These are phyloP conservation scores for Penicillium longicatenatum DNA, from an alignment of 495 filamentous ascomycete species.

Conservation along the genomic window DNA sequence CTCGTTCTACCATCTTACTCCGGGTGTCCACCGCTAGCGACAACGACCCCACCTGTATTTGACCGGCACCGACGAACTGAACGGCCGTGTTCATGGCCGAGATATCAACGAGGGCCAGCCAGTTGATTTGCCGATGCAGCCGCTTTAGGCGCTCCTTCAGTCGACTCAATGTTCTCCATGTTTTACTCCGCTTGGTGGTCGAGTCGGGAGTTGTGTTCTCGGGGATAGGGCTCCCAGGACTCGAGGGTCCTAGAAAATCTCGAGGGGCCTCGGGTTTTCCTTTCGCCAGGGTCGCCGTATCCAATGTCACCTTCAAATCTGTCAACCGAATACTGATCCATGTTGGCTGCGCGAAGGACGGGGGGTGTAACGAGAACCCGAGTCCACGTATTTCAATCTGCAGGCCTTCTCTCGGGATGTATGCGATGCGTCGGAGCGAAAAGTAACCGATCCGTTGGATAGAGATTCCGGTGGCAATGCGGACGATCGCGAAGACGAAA, in stretches of 20 bases:
- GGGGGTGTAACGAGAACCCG: slow-evolving; percentile 83
- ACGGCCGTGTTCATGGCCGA: slow-evolving; percentile 79
- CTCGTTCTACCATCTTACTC: slow-evolving; percentile 86
- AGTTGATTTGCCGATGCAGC: slow-evolving; percentile 82
- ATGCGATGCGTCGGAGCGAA: slow-evolving; percentile 85
- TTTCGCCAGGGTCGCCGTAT: slow-evolving; percentile 61
- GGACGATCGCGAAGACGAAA: slow-evolving; percentile 88
- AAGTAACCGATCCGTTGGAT: slow-evolving; percentile 94
- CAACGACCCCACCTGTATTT: slow-evolving; percentile 79
- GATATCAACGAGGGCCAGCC: slow-evolving; percentile 88
- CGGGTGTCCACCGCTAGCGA: slow-evolving; percentile 88
- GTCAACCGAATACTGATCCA: slow-evolving; percentile 90
- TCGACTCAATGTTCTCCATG: slow-evolving; percentile 73
- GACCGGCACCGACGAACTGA: slow-evolving; percentile 75
- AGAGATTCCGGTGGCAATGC: slow-evolving; percentile 89
- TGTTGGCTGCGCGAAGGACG: slow-evolving; percentile 94
- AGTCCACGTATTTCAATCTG: slow-evolving; percentile 88
- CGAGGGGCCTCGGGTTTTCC: slow-evolving; percentile 39
- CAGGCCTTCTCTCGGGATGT: slow-evolving; percentile 81
- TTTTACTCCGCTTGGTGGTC: slow-evolving; percentile 58
- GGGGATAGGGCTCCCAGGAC: slow-evolving; percentile 26
- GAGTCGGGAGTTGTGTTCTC: slow-evolving; percentile 25
- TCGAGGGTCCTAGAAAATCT: slow-evolving; percentile 24
- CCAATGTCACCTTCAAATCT: slow-evolving; percentile 81
- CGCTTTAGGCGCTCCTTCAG: slow-evolving; percentile 83